Conservation (phyloP, 352 stramenopile genomes). For the Aphanomyces cochlioides region DNA sequence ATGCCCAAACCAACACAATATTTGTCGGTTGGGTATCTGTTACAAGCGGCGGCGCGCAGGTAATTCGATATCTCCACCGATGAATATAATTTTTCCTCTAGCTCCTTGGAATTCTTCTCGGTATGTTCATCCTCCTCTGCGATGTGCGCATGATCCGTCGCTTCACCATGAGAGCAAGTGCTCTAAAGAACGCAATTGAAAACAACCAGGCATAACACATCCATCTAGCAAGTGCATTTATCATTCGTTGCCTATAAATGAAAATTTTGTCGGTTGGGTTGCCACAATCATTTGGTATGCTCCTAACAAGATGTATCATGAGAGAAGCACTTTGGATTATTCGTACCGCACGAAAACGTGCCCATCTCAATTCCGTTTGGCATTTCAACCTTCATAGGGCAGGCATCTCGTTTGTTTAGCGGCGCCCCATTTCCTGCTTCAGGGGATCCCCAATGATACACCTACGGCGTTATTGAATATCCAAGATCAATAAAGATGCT, state of each 20-base stretch:
- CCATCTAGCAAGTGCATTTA: not conserved
- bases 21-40: conserved; percentile 21
- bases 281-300: conserved; percentile 30
- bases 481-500: conserved; percentile 57
- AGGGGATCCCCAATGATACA: conserved; percentile 72
- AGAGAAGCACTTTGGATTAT: not conserved
- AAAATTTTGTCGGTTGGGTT: conserved; percentile 10
- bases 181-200: not conserved
- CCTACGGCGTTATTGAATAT: conserved; percentile 49
- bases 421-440: conserved; percentile 61
- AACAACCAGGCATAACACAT: not conserved
- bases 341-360: conserved; percentile 16
- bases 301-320: not conserved
- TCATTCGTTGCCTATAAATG: conserved; percentile 1
- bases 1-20: conserved; percentile 25
- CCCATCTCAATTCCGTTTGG: conserved; percentile 14
- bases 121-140: conserved; percentile 23
- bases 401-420: conserved; percentile 51
- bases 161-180: not conserved
- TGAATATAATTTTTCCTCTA: not conserved
- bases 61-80: not conserved
- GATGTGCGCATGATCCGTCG: conserved; percentile 24
- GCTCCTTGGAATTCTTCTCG: conserved; percentile 22
- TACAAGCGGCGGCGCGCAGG: conserved; percentile 8
- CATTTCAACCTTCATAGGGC: conserved; percentile 33